Evolutionary conservation across 1,284 basidiomycete species (phyloP).

Genomic region (Cryptococcus amylolentus): DNA sequence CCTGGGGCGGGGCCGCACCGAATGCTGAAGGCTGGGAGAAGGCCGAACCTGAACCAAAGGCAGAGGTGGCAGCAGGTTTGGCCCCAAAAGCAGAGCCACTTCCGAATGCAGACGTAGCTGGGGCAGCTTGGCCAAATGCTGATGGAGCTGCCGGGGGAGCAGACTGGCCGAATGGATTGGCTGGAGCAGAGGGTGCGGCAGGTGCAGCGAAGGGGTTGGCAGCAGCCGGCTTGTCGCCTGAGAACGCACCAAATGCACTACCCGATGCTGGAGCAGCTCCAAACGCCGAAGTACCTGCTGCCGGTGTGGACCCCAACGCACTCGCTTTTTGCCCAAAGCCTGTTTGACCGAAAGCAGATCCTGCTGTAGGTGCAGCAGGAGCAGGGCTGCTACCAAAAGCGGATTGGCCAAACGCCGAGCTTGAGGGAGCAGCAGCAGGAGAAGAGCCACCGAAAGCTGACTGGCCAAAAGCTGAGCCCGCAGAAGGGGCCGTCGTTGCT

Average conservation of each 20-base stretch:
- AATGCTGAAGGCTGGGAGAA: constrained; percentile 10
- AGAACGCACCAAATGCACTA: constrained; percentile 6
- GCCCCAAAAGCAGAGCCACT: not conserved
- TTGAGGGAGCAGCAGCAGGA: constrained; percentile 7
- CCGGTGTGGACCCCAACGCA: constrained; percentile 23
- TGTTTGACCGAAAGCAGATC: constrained; percentile 37
- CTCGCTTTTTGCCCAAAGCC: constrained; percentile 17
- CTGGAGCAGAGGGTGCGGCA: not conserved
- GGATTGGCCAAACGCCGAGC: constrained; percentile 30
- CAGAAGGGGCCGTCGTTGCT: constrained; percentile 12
- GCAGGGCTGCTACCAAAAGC: constrained; percentile 49
- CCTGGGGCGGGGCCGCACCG: constrained; percentile 4
- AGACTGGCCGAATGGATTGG: constrained; percentile 12
- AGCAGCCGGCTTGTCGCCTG: not conserved
- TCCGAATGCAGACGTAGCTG: constrained; percentile 28
- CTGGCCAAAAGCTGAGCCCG: constrained; percentile 51
- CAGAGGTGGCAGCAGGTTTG: not conserved
- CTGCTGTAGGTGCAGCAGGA: too few relatives aligned
- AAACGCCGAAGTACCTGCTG: constrained; percentile 1
- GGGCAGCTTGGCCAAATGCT: constrained; percentile 7
- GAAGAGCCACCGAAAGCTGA: constrained; percentile 20
- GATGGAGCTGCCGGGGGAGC: not conserved
- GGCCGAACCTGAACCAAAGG: constrained; percentile 9
- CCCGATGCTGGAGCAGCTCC: constrained; percentile 8
- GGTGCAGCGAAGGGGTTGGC: not conserved